Conservation (phyloP, 352 stramenopile species). For the Globisporangium yorkense region DNA sequence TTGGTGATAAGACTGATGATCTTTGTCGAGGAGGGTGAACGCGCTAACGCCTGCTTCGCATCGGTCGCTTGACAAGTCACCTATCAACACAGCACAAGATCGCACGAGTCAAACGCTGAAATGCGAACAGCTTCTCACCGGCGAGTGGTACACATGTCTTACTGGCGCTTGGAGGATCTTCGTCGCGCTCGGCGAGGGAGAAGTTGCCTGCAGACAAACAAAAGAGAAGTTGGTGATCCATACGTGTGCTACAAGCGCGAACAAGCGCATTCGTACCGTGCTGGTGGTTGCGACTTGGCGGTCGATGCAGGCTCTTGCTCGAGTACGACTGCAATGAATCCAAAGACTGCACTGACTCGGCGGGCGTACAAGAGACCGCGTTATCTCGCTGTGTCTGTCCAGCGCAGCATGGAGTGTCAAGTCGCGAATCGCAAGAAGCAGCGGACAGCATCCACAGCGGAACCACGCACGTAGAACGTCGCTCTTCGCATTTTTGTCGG, state of each 20-base stretch:
- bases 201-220: neutral
- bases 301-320: slow-evolving; percentile 3
- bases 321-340: slow-evolving; percentile 3
- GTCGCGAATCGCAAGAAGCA: neutral
- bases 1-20: neutral
- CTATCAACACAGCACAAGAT: neutral
- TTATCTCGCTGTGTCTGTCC: slow-evolving; percentile 8
- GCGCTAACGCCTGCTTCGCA: neutral
- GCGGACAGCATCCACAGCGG: neutral
- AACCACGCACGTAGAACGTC: slow-evolving; percentile 24
- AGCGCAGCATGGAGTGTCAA: neutral
- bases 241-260: neutral
- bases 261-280: neutral
- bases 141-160: neutral
- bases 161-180: neutral
- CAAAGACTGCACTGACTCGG: slow-evolving; percentile 9
- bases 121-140: neutral
- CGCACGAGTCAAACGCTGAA: neutral
- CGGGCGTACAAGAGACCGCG: neutral
- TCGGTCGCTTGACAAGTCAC: neutral
- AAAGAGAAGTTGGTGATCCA: too few relatives aligned
- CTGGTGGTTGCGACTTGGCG: neutral
- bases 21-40: neutral
- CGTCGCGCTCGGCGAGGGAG: neutral
- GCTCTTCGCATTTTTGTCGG: slow-evolving; percentile 22